Conservation (phyloP, 2,329 filamentous ascomycete genomes). For the Trichoderma brevicompactum region DNA sequence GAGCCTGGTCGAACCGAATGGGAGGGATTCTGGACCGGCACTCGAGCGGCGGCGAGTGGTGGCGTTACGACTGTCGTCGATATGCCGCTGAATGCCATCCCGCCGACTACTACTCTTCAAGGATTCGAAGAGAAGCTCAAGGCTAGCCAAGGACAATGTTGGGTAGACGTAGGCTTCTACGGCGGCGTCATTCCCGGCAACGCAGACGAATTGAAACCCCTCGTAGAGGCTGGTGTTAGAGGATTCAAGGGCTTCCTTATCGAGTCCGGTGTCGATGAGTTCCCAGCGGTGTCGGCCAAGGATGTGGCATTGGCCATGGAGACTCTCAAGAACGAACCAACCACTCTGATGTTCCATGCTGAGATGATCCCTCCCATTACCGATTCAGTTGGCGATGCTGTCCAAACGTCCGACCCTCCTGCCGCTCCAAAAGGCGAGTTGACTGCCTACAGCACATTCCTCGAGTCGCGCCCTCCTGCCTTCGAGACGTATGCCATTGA, state of each 20-base stretch:
- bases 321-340: slow-evolving; percentile 77
- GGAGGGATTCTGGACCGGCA: slow-evolving; percentile 97
- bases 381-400: slow-evolving; percentile 76
- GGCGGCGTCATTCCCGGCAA: slow-evolving; percentile 94
- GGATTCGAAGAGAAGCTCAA: slow-evolving; percentile 84
- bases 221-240: slow-evolving; percentile 84
- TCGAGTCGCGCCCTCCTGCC: slow-evolving; percentile 83
- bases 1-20: slow-evolving; percentile 96
- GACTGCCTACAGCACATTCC: slow-evolving; percentile 84
- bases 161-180: slow-evolving; percentile 99
- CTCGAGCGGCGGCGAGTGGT: slow-evolving; percentile 88
- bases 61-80: slow-evolving; percentile 96
- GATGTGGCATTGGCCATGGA: slow-evolving; percentile 83
- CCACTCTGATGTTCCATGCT: slow-evolving; percentile 98
- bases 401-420: slow-evolving; percentile 71
- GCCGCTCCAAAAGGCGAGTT: slow-evolving; percentile 72
- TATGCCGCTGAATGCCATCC: slow-evolving; percentile 97
- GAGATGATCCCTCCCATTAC: slow-evolving; percentile 94
- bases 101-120: slow-evolving; percentile 86
- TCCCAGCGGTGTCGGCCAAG: slow-evolving; percentile 80
- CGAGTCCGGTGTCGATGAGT: slow-evolving; percentile 95
- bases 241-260: slow-evolving; percentile 99
- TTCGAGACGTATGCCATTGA: slow-evolving; percentile 93
- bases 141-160: slow-evolving; percentile 85
- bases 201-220: slow-evolving; percentile 72